These are phyloP conservation scores for Aspergillus affinis DNA, from an alignment of 495 filamentous ascomycete genomes.

Conservation along the genomic window DNA sequence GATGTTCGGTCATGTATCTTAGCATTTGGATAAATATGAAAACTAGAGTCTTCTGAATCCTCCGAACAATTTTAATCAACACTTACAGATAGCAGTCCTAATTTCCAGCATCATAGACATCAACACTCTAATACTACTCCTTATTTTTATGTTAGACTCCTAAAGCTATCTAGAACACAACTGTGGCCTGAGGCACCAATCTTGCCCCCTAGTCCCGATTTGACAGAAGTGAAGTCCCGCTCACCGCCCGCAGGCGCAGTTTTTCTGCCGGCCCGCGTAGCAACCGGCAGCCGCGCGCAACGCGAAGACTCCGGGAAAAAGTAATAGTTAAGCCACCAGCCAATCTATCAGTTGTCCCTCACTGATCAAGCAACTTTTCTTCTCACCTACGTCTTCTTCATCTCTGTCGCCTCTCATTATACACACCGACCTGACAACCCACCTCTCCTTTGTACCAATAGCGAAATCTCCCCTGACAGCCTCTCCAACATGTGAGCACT, in stretches of 20 bases:
- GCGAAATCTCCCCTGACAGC: conserved; percentile 10
- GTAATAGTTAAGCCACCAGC: conserved; percentile 5
- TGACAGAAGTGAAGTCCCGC: not conserved
- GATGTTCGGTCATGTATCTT: too few species aligned
- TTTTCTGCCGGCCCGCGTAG: not conserved
- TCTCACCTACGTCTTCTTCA: not conserved
- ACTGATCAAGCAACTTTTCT: conserved; percentile 4
- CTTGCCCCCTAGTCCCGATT: not conserved
- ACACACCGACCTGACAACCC: not conserved
- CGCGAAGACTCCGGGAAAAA: conserved; percentile 35
- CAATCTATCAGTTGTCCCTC: not conserved
- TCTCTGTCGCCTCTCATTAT: not conserved
- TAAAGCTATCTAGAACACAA: too few species aligned
- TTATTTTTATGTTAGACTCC: too few species aligned
- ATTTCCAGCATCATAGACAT: too few species aligned
- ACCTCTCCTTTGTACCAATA: not conserved
- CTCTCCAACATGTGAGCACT: conserved; percentile 44
- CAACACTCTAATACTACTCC: too few species aligned
- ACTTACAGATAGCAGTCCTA: too few species aligned
- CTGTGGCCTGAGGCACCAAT: not conserved
- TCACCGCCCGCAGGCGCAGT: not conserved
- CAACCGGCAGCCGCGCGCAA: conserved; percentile 25
- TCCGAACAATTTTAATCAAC: too few species aligned
- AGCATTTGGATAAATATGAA: too few species aligned
- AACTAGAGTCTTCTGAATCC: too few species aligned